Evolutionary conservation across 176 grass and related monocot species (phyloP), one percentile per base, ranked within the genome.

Genomic region (Microstegium vimineum): DNA sequence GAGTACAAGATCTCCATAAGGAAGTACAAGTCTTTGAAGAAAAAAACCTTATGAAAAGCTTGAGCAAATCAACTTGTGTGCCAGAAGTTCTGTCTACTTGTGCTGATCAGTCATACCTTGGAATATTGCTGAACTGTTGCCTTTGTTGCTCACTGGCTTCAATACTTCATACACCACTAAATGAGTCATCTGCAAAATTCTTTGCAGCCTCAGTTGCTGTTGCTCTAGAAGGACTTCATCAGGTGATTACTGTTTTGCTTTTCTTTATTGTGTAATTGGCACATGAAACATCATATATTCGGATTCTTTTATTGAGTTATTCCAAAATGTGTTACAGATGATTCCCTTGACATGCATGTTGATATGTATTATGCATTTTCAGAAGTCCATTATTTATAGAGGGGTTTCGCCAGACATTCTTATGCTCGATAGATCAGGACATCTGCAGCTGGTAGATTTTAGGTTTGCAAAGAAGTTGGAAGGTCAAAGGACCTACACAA

Each of bases 361-460:
- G 27, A 77, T 79, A 42, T 22, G 37, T 79, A 78, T 26, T 89
- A 33, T 89, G 69, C 73, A 82, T 85, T 86, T 85, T 86, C 96
- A 98, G 96, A 91, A 89, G 59, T 93, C 84, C 78, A 91, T 98
- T 93, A 69, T 98, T 51, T 95, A 93, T 83, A 92, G 96, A 87
- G 96, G 96, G 77, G 78, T 98, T 82, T 93, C 96, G 17, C 82
- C 90, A 32, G 96, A 98, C 30, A 70, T 90, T 86, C 84, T 98
- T 74, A 93, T 98, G 88, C 82, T 95, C 22, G 89, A 98, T 70
- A 87, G 59, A 85, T 89, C 87, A 66, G 96, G 96, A 22, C 87
- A 37, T 81, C 80, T 98, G 74, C 90, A 98, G 87, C 66, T 98
- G 33, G 90, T 95, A 61, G 96, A 98, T 87, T 98, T 98, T 74